phyloP scores from a whole-genome alignment of 805 yeast genomes.

The Cyberlindnera mycetangii region DNA sequence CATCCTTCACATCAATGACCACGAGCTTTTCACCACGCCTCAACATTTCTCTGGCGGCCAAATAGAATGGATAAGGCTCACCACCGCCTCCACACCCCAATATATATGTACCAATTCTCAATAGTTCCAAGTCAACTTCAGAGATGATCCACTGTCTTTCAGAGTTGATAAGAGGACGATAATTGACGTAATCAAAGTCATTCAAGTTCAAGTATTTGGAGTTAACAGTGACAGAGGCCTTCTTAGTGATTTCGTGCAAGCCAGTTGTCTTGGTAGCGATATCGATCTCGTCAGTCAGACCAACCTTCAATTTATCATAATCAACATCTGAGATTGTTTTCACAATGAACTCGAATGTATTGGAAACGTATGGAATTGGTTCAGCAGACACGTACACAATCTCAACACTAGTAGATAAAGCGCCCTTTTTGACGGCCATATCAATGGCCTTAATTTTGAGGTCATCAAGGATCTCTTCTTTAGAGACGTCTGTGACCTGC shows the following conservation, averaged over 20 bases:
- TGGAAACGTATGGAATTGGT: slow-evolving; percentile 32
- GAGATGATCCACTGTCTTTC: slow-evolving; percentile 26
- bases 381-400: slow-evolving; percentile 26
- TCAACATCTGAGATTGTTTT: slow-evolving; percentile 21
- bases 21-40: slow-evolving; percentile 33
- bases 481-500: slow-evolving; percentile 9
- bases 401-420: slow-evolving; percentile 22
- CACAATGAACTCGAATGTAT: slow-evolving; percentile 26
- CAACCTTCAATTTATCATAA: slow-evolving; percentile 11
- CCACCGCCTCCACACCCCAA: slow-evolving; percentile 55
- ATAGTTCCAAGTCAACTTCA: slow-evolving; percentile 36
- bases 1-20: slow-evolving; percentile 31
- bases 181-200: slow-evolving; percentile 26
- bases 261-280: not conserved
- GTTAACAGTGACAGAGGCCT: not conserved
- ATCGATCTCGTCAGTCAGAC: not conserved
- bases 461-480: slow-evolving; percentile 21
- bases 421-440: slow-evolving; percentile 28
- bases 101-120: slow-evolving; percentile 43
- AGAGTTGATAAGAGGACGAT: slow-evolving; percentile 16
- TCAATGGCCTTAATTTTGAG: slow-evolving; percentile 23
- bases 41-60: slow-evolving; percentile 34
- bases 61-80: slow-evolving; percentile 39
- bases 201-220: slow-evolving; percentile 1
- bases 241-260: not conserved